Percentiles rank a stretch among this genome's conserved stretches.
These are phyloP conservation scores for Ramaria sp. DNA, from an alignment of 768 basidiomycete species.

Conservation along the genomic window DNA sequence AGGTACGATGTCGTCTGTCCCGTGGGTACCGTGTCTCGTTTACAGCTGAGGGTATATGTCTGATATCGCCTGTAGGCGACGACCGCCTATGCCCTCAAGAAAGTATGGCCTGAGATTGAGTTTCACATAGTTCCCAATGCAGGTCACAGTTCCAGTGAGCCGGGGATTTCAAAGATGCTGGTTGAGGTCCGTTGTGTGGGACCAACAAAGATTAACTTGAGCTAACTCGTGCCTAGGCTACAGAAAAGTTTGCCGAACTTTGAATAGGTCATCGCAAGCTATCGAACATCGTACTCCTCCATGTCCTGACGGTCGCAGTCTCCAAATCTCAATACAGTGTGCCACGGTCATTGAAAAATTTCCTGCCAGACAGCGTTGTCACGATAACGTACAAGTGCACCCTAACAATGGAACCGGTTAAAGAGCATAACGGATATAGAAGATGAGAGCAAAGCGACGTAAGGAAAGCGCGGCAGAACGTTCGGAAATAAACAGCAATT, in stretches of 20 bases:
- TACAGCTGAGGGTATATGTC: neutral
- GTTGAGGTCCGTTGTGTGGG: slow-evolving; percentile 43
- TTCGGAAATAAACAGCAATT: neutral
- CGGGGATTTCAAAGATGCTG: slow-evolving; percentile 55
- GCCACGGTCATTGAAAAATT: too few species aligned
- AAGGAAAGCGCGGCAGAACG: neutral
- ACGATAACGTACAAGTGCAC: neutral
- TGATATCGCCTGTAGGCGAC: slow-evolving; percentile 39
- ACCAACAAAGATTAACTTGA: neutral
- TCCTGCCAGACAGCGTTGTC: too few species aligned
- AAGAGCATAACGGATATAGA: neutral
- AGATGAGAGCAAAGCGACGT: neutral
- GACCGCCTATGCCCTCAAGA: slow-evolving; percentile 74
- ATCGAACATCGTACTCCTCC: too few species aligned
- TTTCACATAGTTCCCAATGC: slow-evolving; percentile 75
- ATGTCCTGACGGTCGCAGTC: too few species aligned
- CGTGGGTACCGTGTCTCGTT: slow-evolving; percentile 28
- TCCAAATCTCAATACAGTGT: too few species aligned
- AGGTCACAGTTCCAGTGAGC: slow-evolving; percentile 77
- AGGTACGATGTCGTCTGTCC: slow-evolving; percentile 81
- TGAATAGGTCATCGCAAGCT: neutral
- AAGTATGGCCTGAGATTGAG: slow-evolving; percentile 71
- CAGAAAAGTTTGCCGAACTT: slow-evolving; percentile 11
- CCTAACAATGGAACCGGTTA: neutral
- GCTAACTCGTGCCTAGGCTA: slow-evolving; percentile 7